Percentiles rank a stretch among this genome's conserved stretches.
Evolutionary conservation across 2,329 filamentous ascomycete species (phyloP).

Genomic region (Mycosphaerella sp.): DNA sequence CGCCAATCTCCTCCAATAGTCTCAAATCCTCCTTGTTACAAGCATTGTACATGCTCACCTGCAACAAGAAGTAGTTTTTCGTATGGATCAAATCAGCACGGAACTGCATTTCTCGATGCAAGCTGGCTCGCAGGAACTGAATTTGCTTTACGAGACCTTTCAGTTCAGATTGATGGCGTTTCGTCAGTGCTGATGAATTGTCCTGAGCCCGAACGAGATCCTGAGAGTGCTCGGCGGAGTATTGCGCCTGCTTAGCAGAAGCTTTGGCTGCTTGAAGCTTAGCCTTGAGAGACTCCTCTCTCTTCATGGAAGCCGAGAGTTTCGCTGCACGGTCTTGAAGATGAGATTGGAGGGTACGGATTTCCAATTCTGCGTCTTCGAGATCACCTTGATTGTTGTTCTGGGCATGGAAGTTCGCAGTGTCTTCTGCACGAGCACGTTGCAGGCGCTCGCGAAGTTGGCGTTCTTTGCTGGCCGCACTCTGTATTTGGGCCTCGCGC

Average conservation of each 20-base stretch:
- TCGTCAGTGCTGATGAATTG: conserved; percentile 50
- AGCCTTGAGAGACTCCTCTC: conserved; percentile 34
- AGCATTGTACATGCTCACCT: conserved; percentile 76
- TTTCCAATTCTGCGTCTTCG: conserved; percentile 37
- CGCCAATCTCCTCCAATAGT: conserved; percentile 77
- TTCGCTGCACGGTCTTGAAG: conserved; percentile 30
- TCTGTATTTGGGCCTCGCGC: conserved; percentile 36
- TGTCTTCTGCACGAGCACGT: conserved; percentile 26
- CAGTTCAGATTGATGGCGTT: conserved; percentile 66
- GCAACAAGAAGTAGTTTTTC: conserved; percentile 74
- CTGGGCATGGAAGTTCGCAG: conserved; percentile 34
- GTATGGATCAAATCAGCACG: conserved; percentile 75
- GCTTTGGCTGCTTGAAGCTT: conserved; percentile 25
- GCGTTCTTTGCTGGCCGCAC: conserved; percentile 38
- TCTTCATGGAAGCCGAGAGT: conserved; percentile 27
- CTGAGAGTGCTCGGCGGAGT: conserved; percentile 42
- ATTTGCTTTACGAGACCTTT: conserved; percentile 83
- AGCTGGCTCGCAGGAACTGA: conserved; percentile 77
- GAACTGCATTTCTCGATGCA: conserved; percentile 72
- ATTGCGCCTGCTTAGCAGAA: conserved; percentile 29
- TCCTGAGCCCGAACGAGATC: neutral
- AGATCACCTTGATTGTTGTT: conserved; percentile 35
- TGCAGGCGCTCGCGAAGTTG: conserved; percentile 31
- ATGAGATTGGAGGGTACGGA: conserved; percentile 36
- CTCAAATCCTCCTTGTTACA: conserved; percentile 90